Conservation (phyloP, 768 basidiomycete genomes). For the Kwoniella newhampshirensis region DNA sequence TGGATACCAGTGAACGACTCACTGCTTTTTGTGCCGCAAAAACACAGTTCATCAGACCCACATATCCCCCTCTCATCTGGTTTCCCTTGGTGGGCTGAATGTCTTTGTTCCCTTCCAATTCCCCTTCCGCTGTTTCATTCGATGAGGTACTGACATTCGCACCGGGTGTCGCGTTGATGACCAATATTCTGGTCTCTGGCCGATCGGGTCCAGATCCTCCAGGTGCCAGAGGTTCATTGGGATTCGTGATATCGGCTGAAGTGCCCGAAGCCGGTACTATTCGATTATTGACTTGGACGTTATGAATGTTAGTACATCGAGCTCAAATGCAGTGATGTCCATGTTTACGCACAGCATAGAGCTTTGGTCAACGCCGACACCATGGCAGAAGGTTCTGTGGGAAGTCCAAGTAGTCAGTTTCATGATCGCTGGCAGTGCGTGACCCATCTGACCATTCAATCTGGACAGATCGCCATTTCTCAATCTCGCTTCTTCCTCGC, state of each 20-base stretch:
- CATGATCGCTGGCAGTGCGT: conserved; percentile 57
- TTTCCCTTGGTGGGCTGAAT: conserved; percentile 42
- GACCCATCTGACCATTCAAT: conserved; percentile 37
- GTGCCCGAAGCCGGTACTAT: conserved; percentile 51
- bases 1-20: conserved; percentile 44
- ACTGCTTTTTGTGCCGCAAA: conserved; percentile 98
- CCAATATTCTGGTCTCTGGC: conserved; percentile 63
- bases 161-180: conserved; percentile 86
- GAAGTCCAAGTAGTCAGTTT: conserved; percentile 29
- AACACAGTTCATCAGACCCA: conserved; percentile 98
- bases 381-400: conserved; percentile 58
- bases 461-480: conserved; percentile 58
- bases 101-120: conserved; percentile 45
- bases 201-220: conserved; percentile 20
- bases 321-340: conserved; percentile 36
- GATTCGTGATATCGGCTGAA: conserved; percentile 11
- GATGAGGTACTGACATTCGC: conserved; percentile 8
- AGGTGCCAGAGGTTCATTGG: conserved; percentile 12
- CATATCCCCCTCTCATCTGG: conserved; percentile 65
- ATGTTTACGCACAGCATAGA: conserved; percentile 68
- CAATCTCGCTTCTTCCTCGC: conserved; percentile 54
- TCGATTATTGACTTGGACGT: conserved; percentile 67
- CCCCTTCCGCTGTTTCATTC: background rate
- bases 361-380: conserved; percentile 90
- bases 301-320: conserved; percentile 45